These are phyloP conservation scores for Obba rivulosa DNA, from an alignment of 768 basidiomycete species.

Conservation along the genomic window DNA sequence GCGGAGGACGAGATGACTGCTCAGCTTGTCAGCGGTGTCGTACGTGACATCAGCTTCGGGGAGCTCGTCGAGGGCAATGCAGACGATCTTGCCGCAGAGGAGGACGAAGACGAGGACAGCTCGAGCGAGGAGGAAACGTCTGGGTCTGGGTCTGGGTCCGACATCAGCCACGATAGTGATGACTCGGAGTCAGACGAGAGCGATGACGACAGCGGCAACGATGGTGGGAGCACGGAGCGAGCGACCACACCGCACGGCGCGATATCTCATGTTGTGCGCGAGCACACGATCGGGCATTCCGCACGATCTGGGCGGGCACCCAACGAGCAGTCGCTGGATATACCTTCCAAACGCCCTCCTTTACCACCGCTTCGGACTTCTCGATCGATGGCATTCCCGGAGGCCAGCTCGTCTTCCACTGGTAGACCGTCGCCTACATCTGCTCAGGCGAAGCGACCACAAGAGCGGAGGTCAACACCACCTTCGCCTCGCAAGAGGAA, in stretches of 20 bases:
- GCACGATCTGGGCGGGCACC: conserved; percentile 7
- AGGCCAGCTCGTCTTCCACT: background rate
- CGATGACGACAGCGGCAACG: conserved; percentile 9
- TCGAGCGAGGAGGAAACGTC: conserved; percentile 33
- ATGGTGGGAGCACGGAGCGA: conserved; percentile 9
- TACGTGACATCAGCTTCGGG: conserved; percentile 77
- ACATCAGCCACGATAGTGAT: conserved; percentile 8
- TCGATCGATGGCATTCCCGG: no score
- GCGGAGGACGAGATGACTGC: conserved; percentile 82
- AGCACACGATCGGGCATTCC: conserved; percentile 16
- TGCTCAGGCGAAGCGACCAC: background rate
- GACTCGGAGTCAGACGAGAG: conserved; percentile 12
- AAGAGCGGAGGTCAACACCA: background rate
- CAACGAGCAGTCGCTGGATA: conserved; percentile 4
- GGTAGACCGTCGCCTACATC: background rate
- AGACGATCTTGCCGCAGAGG: conserved; percentile 74
- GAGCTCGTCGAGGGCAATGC: conserved; percentile 76
- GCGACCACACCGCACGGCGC: conserved; percentile 11
- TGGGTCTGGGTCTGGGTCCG: conserved; percentile 4
- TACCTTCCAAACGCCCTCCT: no score
- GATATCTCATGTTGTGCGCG: conserved; percentile 8
- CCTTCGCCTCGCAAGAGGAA: conserved; percentile 34
- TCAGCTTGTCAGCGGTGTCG: conserved; percentile 73
- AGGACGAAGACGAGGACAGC: conserved; percentile 37
- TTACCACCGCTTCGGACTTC: no score